Evolutionary conservation across 768 basidiomycete genomes (phyloP).

Genomic region (Lactifluus pinguis): DNA sequence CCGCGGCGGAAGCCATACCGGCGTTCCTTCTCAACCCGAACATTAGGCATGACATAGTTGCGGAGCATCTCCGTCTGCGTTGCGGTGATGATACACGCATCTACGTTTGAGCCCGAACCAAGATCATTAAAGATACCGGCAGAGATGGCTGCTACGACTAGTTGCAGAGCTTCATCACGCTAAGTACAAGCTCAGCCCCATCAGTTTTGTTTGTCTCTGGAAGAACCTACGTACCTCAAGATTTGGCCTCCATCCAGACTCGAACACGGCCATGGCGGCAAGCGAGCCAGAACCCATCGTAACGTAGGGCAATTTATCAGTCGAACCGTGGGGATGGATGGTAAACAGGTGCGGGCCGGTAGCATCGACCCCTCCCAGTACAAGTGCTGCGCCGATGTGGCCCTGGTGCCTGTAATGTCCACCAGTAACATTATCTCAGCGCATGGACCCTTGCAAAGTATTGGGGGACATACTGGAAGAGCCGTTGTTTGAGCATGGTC

Average conservation of each 20-base stretch:
- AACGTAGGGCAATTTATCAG: constrained; percentile 96
- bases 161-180: constrained; percentile 70
- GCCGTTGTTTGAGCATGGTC: constrained; percentile 97
- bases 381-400: constrained; percentile 88
- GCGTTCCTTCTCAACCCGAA: constrained; percentile 70
- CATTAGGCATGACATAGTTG: constrained; percentile 89
- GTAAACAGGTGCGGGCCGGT: constrained; percentile 95
- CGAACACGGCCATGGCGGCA: constrained; percentile 98
- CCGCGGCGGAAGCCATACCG: constrained; percentile 65
- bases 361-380: constrained; percentile 92
- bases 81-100: constrained; percentile 91
- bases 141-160: constrained; percentile 81
- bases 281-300: constrained; percentile 97
- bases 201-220: not conserved
- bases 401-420: constrained; percentile 68
- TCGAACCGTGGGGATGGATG: constrained; percentile 92
- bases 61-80: constrained; percentile 84
- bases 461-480: constrained; percentile 56
- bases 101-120: constrained; percentile 97
- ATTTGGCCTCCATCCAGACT: constrained; percentile 71
- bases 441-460: not conserved
- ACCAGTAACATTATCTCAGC: not conserved
- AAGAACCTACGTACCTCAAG: constrained; percentile 52
- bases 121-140: constrained; percentile 99
- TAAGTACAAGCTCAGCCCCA: constrained; percentile 27